Conservation (phyloP, 768 basidiomycete species). For the Cystobasidium onofrii region DNA sequence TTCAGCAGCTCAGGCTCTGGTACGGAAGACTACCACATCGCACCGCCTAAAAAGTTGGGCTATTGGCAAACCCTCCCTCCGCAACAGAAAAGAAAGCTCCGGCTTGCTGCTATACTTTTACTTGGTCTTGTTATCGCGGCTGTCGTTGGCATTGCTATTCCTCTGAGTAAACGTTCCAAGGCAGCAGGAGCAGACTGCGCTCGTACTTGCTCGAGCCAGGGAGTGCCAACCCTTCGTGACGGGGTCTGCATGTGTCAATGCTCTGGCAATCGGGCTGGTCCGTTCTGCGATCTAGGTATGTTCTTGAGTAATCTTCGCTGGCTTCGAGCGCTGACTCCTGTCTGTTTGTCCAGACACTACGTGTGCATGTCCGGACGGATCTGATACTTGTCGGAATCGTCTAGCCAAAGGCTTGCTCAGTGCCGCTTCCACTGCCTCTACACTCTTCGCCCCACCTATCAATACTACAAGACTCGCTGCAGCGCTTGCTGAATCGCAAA, state of each 20-base stretch:
- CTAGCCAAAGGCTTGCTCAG: background rate
- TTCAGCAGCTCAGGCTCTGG: background rate
- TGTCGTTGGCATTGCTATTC: background rate
- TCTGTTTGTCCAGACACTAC: background rate
- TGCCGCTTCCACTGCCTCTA: background rate
- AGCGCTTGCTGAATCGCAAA: background rate
- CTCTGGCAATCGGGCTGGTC: background rate
- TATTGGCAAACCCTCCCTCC: background rate
- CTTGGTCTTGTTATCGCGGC: background rate
- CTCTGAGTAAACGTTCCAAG: background rate
- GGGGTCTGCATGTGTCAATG: slow-evolving; percentile 13
- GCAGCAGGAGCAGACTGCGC: background rate
- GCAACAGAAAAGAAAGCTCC: background rate
- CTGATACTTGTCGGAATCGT: background rate
- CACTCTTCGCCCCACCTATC: slow-evolving; percentile 9
- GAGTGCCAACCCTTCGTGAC: background rate
- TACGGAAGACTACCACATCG: background rate
- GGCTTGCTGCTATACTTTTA: background rate
- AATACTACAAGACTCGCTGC: slow-evolving; percentile 6
- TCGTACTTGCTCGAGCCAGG: background rate
- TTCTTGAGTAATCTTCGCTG: background rate
- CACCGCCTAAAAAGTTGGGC: background rate
- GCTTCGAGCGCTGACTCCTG: background rate
- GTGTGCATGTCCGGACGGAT: slow-evolving; percentile 21
- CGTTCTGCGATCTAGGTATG: slow-evolving; percentile 21